Percentiles rank a stretch among this genome's conserved stretches.
Conservation (phyloP, 129 eudicot genomes). For the Glebionis coronaria region DNA sequence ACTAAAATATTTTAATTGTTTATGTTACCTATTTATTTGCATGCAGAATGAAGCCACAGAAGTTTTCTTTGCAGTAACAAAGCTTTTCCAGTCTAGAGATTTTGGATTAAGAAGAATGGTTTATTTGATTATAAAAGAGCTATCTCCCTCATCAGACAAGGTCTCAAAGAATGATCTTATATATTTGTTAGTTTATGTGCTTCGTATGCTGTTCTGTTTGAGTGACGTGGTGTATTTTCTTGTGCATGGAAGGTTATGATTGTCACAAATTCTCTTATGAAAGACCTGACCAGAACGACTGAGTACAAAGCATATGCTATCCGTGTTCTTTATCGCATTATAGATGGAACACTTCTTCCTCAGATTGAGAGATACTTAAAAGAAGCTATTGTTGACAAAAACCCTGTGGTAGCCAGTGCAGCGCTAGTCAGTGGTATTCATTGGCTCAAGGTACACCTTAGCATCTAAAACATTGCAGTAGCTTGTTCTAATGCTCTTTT, state of each 20-base stretch:
- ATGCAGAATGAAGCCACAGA: constrained; percentile 95
- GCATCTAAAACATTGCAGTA: constrained; percentile 14
- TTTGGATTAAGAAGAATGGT: constrained; percentile 87
- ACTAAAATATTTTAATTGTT: constrained; percentile 3
- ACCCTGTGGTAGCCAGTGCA: constrained; percentile 96
- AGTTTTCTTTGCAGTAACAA: constrained; percentile 80
- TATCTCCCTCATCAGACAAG: constrained; percentile 90
- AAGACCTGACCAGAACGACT: constrained; percentile 97
- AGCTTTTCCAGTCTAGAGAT: constrained; percentile 79
- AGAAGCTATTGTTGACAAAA: constrained; percentile 95
- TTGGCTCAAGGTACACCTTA: constrained; percentile 74
- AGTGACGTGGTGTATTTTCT: constrained; percentile 29
- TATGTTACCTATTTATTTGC: constrained; percentile 23
- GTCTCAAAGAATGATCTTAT: constrained; percentile 30
- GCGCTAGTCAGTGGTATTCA: constrained; percentile 97
- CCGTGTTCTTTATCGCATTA: constrained; percentile 93
- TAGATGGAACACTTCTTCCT: constrained; percentile 84
- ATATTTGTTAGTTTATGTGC: background rate
- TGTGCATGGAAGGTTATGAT: constrained; percentile 63
- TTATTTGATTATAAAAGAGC: constrained; percentile 82
- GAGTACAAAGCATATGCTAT: constrained; percentile 96
- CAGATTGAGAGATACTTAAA: constrained; percentile 96
- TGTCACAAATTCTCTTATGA: constrained; percentile 96
- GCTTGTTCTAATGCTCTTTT: background rate
- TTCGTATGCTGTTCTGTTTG: constrained; percentile 2